These are phyloP conservation scores for Aspergillus sojae DNA, from an alignment of 2,329 filamentous ascomycete genomes.

Conservation along the genomic window DNA sequence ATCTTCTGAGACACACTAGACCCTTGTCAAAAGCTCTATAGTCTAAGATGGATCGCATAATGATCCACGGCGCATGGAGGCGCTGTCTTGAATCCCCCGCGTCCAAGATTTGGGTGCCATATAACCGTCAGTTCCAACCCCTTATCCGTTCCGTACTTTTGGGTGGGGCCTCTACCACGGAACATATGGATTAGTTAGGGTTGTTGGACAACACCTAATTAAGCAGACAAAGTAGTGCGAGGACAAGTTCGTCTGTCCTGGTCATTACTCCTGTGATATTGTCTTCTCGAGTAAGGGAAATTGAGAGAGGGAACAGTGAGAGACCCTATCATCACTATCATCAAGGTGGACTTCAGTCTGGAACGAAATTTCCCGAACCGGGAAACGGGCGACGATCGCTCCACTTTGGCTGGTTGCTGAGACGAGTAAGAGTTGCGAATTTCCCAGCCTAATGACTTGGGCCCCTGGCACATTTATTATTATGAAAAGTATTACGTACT, in stretches of 20 bases:
- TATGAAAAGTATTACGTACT: too few relatives aligned
- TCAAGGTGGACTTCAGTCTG: background rate
- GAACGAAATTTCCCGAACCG: background rate
- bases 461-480: background rate
- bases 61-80: conserved; percentile 3
- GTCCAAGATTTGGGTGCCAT: background rate
- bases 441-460: background rate
- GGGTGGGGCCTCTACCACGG: background rate
- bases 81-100: background rate
- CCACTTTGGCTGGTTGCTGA: background rate
- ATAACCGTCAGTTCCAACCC: background rate
- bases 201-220: background rate
- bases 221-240: background rate
- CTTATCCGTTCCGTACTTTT: background rate
- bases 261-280: rapidly evolving
- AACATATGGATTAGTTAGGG: background rate
- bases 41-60: background rate
- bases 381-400: background rate
- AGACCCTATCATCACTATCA: background rate
- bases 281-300: too few relatives aligned
- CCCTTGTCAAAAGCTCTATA: background rate
- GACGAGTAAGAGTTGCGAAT: background rate
- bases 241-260: background rate
- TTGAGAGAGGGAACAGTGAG: background rate
- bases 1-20: background rate